A percentile compares a stretch with the other conserved stretches of the same genome.
Evolutionary conservation across 495 filamentous ascomycete genomes (phyloP).

Genomic region (Talaromyces wortmannii): DNA sequence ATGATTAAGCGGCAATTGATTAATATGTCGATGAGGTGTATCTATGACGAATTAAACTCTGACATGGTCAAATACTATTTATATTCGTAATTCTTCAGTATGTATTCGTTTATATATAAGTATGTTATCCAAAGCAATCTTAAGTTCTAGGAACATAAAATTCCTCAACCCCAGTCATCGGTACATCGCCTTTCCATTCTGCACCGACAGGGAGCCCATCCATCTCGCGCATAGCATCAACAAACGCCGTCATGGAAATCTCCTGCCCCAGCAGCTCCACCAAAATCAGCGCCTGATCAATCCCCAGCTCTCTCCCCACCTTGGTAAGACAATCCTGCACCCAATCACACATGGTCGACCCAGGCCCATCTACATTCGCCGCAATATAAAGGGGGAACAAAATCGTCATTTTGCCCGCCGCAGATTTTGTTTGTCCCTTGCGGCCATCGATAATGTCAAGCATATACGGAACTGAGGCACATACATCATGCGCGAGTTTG

Average conservation of each 20-base stretch:
- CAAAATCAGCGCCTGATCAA: constrained; percentile 39
- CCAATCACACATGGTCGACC: constrained; percentile 33
- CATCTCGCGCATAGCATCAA: neutral
- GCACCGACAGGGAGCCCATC: too few relatives aligned
- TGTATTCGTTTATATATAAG: too few relatives aligned
- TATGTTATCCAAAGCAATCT: too few relatives aligned
- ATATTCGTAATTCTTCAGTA: too few relatives aligned
- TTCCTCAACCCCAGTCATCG: too few relatives aligned
- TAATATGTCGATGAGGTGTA: too few relatives aligned
- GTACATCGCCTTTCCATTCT: too few relatives aligned
- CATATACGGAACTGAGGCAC: constrained; percentile 33
- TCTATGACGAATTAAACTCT: too few relatives aligned
- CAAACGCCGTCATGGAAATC: neutral
- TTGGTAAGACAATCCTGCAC: constrained; percentile 29
- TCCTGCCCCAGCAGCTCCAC: neutral
- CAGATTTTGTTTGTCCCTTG: neutral
- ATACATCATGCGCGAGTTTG: constrained; percentile 32
- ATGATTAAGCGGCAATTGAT: too few relatives aligned
- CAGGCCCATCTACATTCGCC: constrained; percentile 23
- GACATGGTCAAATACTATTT: too few relatives aligned
- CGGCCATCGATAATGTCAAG: constrained; percentile 7
- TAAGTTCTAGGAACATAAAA: too few relatives aligned
- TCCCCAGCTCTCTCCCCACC: constrained; percentile 37
- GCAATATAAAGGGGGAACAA: constrained; percentile 42
- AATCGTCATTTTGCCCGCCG: constrained; percentile 30